Evolutionary conservation across 164 flowering plant species (phyloP).

Genomic region (Malania oleifera): DNA sequence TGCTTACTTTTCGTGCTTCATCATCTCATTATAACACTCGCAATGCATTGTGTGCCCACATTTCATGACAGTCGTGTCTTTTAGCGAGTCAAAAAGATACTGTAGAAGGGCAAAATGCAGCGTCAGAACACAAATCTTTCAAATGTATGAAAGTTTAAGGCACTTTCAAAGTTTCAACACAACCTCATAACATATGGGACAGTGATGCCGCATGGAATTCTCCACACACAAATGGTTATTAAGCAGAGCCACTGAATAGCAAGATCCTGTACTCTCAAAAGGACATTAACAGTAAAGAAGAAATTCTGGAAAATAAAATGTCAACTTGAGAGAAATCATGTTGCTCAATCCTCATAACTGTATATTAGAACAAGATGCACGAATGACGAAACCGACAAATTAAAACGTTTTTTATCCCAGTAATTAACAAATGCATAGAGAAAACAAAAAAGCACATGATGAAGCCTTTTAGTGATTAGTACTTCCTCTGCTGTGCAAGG

Average conservation of each 20-base stretch:
- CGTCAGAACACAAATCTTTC: slow-evolving; percentile 1
- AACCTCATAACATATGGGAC: slow-evolving; percentile 95
- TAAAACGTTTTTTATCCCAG: too few species aligned
- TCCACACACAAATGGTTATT: slow-evolving; percentile 78
- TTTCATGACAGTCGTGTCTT: slow-evolving; percentile 72
- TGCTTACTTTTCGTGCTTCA: slow-evolving; percentile 66
- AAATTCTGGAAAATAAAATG: not conserved
- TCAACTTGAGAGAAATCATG: too few species aligned
- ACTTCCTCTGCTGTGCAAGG: too few species aligned
- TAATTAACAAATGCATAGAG: too few species aligned
- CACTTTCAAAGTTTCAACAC: slow-evolving; percentile 6
- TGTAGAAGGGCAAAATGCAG: slow-evolving; percentile 23
- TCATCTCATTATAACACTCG: slow-evolving; percentile 80
- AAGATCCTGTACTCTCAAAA: slow-evolving; percentile 51
- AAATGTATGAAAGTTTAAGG: not conserved
- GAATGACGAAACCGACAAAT: too few species aligned
- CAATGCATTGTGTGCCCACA: slow-evolving; percentile 97
- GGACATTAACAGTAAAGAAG: slow-evolving; percentile 1
- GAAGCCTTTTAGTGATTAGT: too few species aligned
- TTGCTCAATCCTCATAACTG: too few species aligned
- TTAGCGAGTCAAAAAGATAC: slow-evolving; percentile 92
- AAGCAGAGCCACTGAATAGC: slow-evolving; percentile 55
- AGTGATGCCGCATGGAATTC: slow-evolving; percentile 85
- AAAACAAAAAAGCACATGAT: too few species aligned
- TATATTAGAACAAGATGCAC: too few species aligned